Evolutionary conservation across 2,329 filamentous ascomycete genomes (phyloP).

Genomic region (Paracoccidioides brasiliensis): DNA sequence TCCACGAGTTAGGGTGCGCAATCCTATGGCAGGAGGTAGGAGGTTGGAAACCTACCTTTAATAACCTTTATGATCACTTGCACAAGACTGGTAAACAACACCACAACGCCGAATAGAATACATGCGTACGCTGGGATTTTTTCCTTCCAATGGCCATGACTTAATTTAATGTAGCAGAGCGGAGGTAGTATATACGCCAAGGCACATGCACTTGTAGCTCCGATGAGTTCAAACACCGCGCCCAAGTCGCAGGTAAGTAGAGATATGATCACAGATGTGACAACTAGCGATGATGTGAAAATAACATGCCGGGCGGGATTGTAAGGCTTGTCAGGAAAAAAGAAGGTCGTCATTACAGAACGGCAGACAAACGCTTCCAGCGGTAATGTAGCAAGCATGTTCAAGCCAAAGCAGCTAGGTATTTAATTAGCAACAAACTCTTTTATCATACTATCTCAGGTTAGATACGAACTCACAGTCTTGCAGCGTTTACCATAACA

Average conservation of each 20-base stretch:
- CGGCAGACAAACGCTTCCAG: constrained; percentile 96
- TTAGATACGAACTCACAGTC: constrained; percentile 42
- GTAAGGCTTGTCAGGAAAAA: constrained; percentile 59
- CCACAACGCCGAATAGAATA: constrained; percentile 63
- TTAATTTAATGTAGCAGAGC: constrained; percentile 87
- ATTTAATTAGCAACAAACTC: constrained; percentile 13
- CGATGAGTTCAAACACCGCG: constrained; percentile 88
- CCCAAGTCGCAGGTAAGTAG: constrained; percentile 87
- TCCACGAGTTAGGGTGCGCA: constrained; percentile 1
- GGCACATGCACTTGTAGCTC: constrained; percentile 84
- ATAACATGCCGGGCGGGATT: constrained; percentile 73
- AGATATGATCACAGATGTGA: constrained; percentile 61
- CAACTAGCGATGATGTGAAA: constrained; percentile 72
- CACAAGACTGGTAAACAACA: constrained; percentile 69
- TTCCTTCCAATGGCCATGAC: constrained; percentile 60
- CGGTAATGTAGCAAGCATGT: constrained; percentile 95
- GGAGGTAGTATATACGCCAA: constrained; percentile 93
- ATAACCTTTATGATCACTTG: constrained; percentile 59
- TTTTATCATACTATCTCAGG: background rate
- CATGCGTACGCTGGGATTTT: constrained; percentile 57
- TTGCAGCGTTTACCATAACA: constrained; percentile 83
- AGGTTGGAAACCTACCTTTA: constrained; percentile 21
- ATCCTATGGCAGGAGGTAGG: constrained; percentile 7
- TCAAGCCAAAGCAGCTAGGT: constrained; percentile 71
- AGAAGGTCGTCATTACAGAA: constrained; percentile 89